Evolutionary conservation across 768 basidiomycete species (phyloP), one percentile per base, ranked within the genome.

Genomic region (Pisolithus marmoratus): DNA sequence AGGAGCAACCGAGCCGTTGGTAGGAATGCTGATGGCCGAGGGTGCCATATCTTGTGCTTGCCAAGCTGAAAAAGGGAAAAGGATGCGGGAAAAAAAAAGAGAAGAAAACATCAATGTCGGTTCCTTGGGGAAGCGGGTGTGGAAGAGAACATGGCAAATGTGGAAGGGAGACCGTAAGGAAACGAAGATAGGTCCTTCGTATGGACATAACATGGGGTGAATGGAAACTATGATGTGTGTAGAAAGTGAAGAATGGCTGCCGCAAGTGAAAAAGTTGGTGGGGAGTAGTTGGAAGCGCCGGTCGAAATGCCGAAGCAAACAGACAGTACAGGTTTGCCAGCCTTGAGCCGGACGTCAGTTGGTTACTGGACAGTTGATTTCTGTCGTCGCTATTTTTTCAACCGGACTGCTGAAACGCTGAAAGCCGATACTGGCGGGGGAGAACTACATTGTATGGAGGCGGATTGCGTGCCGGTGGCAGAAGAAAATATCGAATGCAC

Each of bases 21-120:
- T 76, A 47, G 87, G 87, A 62, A 89, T 89, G 68, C 84, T 82
- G 57, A 87, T 88, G 44, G 79, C 84, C 8, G 83, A 72, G 50
- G 87, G 83, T 31, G 84, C 87, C 56, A 87, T 87, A 58, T 90
- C 87, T 81, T 86, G 84, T 34, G 84, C 80, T 72, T 87, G 85
- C 87, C 87, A 89, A 63, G 87, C 87, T 88, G 82, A 66, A 68
- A 65, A 62, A 55, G 61, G 60, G 50, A 58, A 62, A 62, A 70
- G 11, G 29, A 29, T 2, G 8, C 29, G 29, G n/a, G n/a, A n/a
- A n/a, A n/a, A n/a, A n/a, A n/a, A n/a, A n/a, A n/a, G n/a, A n/a
- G n/a, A n/a, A n/a, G 60, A 69, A 65, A 54, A 67, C 63, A 72
- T 76, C 68, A 80, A 76, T 41, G 68, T 65, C 40, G 73, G 64